These are phyloP conservation scores for Tolypocladium ovalisporum DNA, from an alignment of 2,329 filamentous ascomycete genomes.

Conservation along the genomic window DNA sequence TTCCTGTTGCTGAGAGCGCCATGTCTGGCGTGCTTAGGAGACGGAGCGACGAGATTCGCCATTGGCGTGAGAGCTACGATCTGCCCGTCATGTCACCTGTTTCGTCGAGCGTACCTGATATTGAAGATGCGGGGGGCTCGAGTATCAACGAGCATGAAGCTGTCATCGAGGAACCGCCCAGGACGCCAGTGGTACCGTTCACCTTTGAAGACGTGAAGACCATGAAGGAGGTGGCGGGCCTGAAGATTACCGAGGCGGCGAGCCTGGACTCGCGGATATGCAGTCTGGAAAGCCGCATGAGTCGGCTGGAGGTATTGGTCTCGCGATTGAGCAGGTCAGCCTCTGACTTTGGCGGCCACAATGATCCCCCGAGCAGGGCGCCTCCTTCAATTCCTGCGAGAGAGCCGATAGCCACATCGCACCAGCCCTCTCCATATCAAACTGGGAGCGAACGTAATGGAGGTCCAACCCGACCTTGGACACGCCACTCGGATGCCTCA, in stretches of 20 bases:
- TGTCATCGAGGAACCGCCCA: constrained; percentile 19
- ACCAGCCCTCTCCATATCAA: neutral
- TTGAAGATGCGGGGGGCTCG: constrained; percentile 17
- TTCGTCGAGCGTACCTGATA: constrained; percentile 33
- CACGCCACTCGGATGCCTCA: constrained; percentile 29
- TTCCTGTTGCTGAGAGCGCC: constrained; percentile 28
- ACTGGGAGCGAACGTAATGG: neutral
- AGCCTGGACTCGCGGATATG: constrained; percentile 42
- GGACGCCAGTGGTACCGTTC: constrained; percentile 38
- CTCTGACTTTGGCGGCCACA: constrained; percentile 22
- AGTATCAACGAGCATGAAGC: constrained; percentile 21
- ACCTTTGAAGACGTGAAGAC: constrained; percentile 37
- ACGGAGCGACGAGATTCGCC: constrained; percentile 52
- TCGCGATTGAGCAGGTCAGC: constrained; percentile 36
- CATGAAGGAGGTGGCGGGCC: constrained; percentile 36
- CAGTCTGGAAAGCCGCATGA: constrained; percentile 38
- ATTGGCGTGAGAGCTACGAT: constrained; percentile 52
- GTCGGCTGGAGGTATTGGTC: constrained; percentile 41
- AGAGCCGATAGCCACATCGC: neutral
- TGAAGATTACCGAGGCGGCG: constrained; percentile 47
- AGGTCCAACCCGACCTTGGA: constrained; percentile 14
- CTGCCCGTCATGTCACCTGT: constrained; percentile 39
- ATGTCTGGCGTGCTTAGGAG: constrained; percentile 28
- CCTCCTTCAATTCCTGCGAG: neutral
- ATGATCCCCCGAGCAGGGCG: neutral